These are phyloP conservation scores for Cladorrhinum samala DNA, from an alignment of 495 filamentous ascomycete species.

Conservation along the genomic window DNA sequence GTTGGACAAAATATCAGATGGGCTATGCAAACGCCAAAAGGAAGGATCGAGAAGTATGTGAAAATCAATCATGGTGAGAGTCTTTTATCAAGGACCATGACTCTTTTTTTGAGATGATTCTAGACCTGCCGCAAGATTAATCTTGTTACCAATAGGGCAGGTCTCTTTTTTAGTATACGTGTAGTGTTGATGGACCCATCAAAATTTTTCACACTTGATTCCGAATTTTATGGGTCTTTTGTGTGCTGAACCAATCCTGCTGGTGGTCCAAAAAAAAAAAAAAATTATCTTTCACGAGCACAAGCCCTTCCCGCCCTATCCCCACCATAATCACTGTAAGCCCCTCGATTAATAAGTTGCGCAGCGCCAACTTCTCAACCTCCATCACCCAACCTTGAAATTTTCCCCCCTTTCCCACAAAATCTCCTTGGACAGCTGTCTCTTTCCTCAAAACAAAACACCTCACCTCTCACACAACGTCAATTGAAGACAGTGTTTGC, in stretches of 20 bases:
- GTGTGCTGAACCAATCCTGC: conserved; percentile 16
- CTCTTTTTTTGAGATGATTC: no score
- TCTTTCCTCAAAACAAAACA: neutral
- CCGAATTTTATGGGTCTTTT: no score
- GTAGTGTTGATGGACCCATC: no score
- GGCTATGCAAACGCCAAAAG: no score
- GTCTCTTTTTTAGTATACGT: neutral
- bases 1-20: no score
- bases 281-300: conserved; percentile 18
- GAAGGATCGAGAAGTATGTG: neutral
- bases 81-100: no score
- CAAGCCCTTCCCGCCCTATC: conserved; percentile 19
- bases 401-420: conserved; percentile 6
- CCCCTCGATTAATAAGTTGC: conserved; percentile 26
- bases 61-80: no score
- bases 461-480: conserved; percentile 1
- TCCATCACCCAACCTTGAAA: neutral
- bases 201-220: conserved; percentile 4
- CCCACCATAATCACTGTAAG: conserved; percentile 13
- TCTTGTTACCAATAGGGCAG: neutral
- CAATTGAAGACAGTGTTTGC: neutral
- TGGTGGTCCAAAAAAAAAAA: conserved; percentile 8
- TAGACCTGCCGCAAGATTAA: no score
- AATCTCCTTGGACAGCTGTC: neutral
- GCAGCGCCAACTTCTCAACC: conserved; percentile 12